Percentiles rank a stretch among this genome's conserved stretches.
These are phyloP conservation scores for Mycena filopes DNA, from an alignment of 768 basidiomycete genomes.

Conservation along the genomic window DNA sequence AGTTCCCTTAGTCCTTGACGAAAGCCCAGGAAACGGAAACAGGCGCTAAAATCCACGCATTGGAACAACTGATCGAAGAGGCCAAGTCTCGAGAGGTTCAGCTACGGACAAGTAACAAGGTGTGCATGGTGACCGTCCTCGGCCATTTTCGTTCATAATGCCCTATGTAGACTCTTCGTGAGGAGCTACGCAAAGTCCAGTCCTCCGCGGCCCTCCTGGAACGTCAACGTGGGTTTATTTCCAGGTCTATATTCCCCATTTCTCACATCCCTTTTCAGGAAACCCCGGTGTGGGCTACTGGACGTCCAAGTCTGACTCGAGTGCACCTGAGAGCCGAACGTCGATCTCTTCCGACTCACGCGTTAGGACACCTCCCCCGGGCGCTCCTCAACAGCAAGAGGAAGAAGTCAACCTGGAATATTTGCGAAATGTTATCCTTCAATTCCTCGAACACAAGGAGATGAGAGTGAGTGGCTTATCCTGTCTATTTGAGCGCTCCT, in stretches of 20 bases:
- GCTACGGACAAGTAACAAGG: constrained; percentile 83
- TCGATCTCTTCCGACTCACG: constrained; percentile 50
- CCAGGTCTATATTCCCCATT: not conserved
- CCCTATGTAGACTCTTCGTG: constrained; percentile 84
- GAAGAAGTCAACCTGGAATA: constrained; percentile 98
- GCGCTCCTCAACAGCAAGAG: constrained; percentile 65
- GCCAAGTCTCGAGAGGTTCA: constrained; percentile 74
- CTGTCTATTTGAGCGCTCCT: not conserved
- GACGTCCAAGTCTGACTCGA: constrained; percentile 60
- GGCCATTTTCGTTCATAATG: constrained; percentile 16
- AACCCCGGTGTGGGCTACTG: constrained; percentile 97
- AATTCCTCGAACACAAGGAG: constrained; percentile 98
- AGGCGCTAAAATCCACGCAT: constrained; percentile 55
- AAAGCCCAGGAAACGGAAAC: constrained; percentile 58
- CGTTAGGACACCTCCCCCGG: constrained; percentile 49
- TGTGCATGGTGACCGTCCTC: constrained; percentile 39
- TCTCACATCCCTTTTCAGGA: constrained; percentile 40
- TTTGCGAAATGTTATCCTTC: constrained; percentile 93
- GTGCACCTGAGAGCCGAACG: constrained; percentile 54
- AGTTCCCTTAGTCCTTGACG: constrained; percentile 43
- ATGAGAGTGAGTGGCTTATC: constrained; percentile 79
- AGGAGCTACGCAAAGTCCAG: constrained; percentile 96
- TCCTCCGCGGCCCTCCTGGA: constrained; percentile 91
- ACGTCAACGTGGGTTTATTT: constrained; percentile 60
- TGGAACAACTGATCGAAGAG: constrained; percentile 82